Percentiles rank a stretch among this genome's conserved stretches.
Conservation (phyloP, 441 rosid genomes). For the Omphalea diandra region DNA sequence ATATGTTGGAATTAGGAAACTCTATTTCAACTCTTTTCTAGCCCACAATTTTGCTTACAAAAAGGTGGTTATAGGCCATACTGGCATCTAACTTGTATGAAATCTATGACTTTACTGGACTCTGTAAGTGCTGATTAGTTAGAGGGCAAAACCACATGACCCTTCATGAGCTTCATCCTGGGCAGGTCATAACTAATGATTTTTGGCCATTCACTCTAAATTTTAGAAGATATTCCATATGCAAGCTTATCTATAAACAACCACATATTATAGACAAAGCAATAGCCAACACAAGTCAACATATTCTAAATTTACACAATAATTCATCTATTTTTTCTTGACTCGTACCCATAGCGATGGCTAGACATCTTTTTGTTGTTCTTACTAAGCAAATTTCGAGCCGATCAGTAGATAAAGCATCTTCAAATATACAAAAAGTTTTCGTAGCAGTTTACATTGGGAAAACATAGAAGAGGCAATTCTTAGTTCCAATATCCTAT, state of each 20-base stretch:
- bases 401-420: not conserved
- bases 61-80: not conserved
- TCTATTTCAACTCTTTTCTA: not conserved
- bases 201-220: not conserved
- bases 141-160: too few species aligned
- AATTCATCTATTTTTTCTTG: not conserved
- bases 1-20: not conserved
- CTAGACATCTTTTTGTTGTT: not conserved
- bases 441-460: conserved; percentile 49
- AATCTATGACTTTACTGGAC: not conserved
- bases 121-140: too few species aligned
- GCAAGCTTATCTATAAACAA: not conserved
- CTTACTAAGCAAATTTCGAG: conserved; percentile 24
- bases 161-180: too few species aligned
- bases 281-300: conserved; percentile 13
- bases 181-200: not conserved
- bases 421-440: conserved; percentile 35
- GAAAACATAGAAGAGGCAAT: conserved; percentile 39
- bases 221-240: too few species aligned
- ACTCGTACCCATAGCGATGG: not conserved
- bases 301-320: not conserved
- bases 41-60: not conserved
- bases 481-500: conserved; percentile 35
- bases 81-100: not conserved
- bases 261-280: not conserved